phyloP scores from a whole-genome alignment of 768 basidiomycete species.

The Tylopilus sp. region DNA sequence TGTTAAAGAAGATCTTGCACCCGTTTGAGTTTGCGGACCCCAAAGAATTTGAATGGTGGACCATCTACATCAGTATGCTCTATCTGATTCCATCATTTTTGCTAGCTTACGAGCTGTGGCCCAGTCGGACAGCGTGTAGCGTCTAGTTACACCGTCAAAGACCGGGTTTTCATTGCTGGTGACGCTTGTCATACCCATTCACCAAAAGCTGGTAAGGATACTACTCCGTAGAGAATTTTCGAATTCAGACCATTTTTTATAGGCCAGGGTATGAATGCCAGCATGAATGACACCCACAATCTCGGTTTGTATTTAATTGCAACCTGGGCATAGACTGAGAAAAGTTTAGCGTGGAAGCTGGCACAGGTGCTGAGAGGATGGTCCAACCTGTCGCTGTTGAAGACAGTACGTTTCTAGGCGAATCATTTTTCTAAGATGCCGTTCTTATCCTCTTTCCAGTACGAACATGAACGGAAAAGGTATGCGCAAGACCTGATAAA shows the following conservation, averaged over 20 bases:
- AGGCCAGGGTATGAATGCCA: conserved; percentile 79
- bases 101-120: neutral
- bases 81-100: neutral
- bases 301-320: conserved; percentile 38
- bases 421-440: neutral
- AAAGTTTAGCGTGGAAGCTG: conserved; percentile 43
- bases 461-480: conserved; percentile 63
- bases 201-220: conserved; percentile 53
- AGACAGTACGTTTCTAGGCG: conserved; percentile 33
- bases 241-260: neutral
- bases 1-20: conserved; percentile 50
- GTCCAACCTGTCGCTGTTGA: conserved; percentile 36
- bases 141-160: conserved; percentile 52
- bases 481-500: conserved; percentile 71
- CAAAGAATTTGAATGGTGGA: conserved; percentile 65
- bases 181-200: conserved; percentile 74
- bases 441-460: conserved; percentile 37
- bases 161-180: conserved; percentile 73
- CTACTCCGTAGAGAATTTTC: neutral
- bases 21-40: conserved; percentile 53
- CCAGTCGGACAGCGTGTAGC: conserved; percentile 76
- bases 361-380: conserved; percentile 42
- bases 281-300: conserved; percentile 74
- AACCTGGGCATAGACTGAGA: conserved; percentile 45
- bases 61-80: conserved; percentile 60